Evolutionary conservation across 192 early-diverging fungal species (phyloP).

Genomic region (Phlyctochytrium bullatum): DNA sequence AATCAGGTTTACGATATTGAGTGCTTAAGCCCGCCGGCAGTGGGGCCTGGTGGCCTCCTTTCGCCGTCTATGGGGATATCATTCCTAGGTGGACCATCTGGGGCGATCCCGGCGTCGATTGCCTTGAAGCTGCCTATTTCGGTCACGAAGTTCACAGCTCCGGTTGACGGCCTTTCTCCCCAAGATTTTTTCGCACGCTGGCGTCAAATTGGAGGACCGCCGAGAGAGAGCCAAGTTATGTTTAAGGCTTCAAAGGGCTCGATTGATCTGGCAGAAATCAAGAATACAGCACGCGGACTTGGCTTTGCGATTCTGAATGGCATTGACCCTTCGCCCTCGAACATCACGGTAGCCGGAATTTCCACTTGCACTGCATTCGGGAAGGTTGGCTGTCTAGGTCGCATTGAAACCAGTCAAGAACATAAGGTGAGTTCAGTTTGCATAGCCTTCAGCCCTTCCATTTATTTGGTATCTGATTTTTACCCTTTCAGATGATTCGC

Average conservation of each 20-base stretch:
- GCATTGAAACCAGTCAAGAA: conserved; percentile 83
- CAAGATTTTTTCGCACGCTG: conserved; percentile 86
- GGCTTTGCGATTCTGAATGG: conserved; percentile 74
- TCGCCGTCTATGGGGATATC: conserved; percentile 13
- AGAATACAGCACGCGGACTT: conserved; percentile 62
- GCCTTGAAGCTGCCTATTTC: conserved; percentile 77
- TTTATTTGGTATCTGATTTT: conserved; percentile 3
- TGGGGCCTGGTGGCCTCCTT: conserved; percentile 73
- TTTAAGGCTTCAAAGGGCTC: conserved; percentile 47
- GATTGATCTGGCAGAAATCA: conserved; percentile 46
- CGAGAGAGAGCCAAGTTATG: conserved; percentile 78
- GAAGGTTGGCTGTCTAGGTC: conserved; percentile 86
- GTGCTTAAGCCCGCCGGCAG: conserved; percentile 57
- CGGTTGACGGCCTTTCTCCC: conserved; percentile 67
- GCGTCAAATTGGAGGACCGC: conserved; percentile 91
- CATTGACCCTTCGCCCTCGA: conserved; percentile 86
- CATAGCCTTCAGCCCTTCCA: conserved; percentile 1
- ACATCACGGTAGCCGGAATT: conserved; percentile 87
- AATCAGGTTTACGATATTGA: conserved; percentile 82
- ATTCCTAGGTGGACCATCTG: conserved; percentile 25
- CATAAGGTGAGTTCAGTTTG: conserved; percentile 62
- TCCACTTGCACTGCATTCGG: conserved; percentile 70
- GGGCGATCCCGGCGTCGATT: conserved; percentile 28
- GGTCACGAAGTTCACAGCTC: conserved; percentile 84
- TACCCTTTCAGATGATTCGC: conserved; percentile 70